Evolutionary conservation across 371 early-diverging fungal species (phyloP), one percentile per base, ranked within the genome.

Genomic region (Mucor irregularis): DNA sequence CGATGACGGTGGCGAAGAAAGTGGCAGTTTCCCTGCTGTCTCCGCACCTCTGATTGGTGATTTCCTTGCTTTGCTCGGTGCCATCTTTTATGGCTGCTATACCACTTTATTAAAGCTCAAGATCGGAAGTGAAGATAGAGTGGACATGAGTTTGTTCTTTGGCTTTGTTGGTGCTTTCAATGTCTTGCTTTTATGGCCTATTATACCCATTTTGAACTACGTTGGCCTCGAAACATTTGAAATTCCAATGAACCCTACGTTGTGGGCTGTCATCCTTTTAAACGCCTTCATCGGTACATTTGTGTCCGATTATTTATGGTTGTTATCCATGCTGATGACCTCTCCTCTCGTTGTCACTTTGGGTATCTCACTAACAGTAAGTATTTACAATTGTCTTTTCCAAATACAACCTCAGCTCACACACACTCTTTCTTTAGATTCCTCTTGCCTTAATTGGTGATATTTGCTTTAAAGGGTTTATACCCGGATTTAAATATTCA

Each of bases 161-260:
- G 92, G 92, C 11, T 83, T 82, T 39, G 90, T 92, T 6, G 92
- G 92, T 4, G 55, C 88, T n/a, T 84, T 86, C 51, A 90, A 89
- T 62, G 64, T 82, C 5, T 38, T 87, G 28, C 51, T 85, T 17
- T 57, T 91, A 13, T 82, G 87, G 85, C 91, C 91, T 0, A 37
- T 83, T 3, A 78, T 91, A 56, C 63, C 70, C 9, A 10, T 89
- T 5, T 51, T 91, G 4, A 73, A 90, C 58, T 66, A 54, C 48
- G 61, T 75, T 28, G 88, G 87, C 2, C 39, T 89, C 16, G 92
- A 92, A 61, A 47, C 74, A 17, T 86, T 92, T 57, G 71, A 72
- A 53, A 62, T 88, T 30, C 89, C 90, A 11, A 59, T 63, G 21
- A 75, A 69, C 30, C 34, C 58, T 26, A 54, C 66, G 0, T 43